A percentile compares a stretch with the other conserved stretches of the same genome.
Evolutionary conservation across 2,329 filamentous ascomycete species (phyloP).

Genomic region (Ascochyta fabae): DNA sequence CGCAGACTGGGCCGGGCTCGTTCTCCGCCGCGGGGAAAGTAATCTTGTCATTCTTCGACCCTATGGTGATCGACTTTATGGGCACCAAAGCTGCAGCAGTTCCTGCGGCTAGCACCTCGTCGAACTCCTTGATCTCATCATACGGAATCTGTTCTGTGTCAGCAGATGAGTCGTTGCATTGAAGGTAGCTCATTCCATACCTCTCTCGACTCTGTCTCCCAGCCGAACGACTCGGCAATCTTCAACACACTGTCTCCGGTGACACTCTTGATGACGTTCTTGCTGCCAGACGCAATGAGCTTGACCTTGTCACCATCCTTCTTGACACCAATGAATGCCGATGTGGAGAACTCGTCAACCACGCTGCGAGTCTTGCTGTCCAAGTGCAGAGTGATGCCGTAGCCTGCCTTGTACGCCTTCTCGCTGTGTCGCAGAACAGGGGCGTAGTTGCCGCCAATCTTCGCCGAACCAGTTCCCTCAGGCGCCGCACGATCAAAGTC

Average conservation of each 20-base stretch:
- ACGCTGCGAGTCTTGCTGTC: conserved; percentile 84
- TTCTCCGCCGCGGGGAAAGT: conserved; percentile 63
- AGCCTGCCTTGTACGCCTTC: conserved; percentile 77
- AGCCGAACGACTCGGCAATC: conserved; percentile 79
- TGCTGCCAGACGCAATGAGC: conserved; percentile 85
- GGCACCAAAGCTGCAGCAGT: conserved; percentile 92
- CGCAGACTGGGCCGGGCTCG: conserved; percentile 75
- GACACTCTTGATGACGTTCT: conserved; percentile 85
- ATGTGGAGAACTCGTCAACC: conserved; percentile 95
- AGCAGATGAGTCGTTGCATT: background rate
- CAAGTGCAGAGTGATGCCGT: conserved; percentile 91
- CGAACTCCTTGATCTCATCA: conserved; percentile 67
- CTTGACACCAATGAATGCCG: conserved; percentile 84
- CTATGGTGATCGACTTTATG: conserved; percentile 86
- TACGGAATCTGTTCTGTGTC: conserved; percentile 65
- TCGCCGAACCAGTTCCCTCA: conserved; percentile 87
- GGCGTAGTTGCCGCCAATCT: conserved; percentile 95
- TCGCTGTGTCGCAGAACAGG: conserved; percentile 90
- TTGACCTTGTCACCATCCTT: conserved; percentile 68
- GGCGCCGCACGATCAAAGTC: conserved; percentile 95
- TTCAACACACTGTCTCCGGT: conserved; percentile 80
- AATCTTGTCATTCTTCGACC: conserved; percentile 62
- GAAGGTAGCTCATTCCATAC: conserved; percentile 52
- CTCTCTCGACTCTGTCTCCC: conserved; percentile 78
- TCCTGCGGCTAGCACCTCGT: conserved; percentile 88